Conservation (phyloP, 495 filamentous ascomycete genomes). For the Aspergillus nidulans region DNA sequence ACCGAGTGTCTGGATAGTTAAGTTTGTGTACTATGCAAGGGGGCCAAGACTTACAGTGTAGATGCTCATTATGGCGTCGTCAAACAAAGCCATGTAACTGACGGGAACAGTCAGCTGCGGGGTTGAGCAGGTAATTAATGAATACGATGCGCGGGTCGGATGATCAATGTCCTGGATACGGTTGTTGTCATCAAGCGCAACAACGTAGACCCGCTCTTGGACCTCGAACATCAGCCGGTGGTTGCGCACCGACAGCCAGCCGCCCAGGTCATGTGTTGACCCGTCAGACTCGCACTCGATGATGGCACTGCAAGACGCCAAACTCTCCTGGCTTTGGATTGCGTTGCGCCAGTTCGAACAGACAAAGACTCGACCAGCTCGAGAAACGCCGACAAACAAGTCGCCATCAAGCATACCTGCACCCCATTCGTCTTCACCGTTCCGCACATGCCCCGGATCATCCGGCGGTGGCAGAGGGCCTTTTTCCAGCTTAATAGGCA, state of each 20-base stretch:
- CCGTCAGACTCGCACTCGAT: slow-evolving; percentile 38
- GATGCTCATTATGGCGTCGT: slow-evolving; percentile 39
- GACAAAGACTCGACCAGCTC: slow-evolving; percentile 35
- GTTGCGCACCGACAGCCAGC: slow-evolving; percentile 38
- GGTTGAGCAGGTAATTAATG: slow-evolving; percentile 31
- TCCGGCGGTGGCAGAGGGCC: slow-evolving; percentile 26
- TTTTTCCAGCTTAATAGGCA: slow-evolving; percentile 22
- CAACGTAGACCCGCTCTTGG: slow-evolving; percentile 34
- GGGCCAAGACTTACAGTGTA: slow-evolving; percentile 27
- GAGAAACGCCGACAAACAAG: slow-evolving; percentile 37
- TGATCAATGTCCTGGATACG: slow-evolving; percentile 23
- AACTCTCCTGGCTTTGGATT: slow-evolving; percentile 17
- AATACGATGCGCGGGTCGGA: slow-evolving; percentile 30
- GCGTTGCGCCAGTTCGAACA: slow-evolving; percentile 39
- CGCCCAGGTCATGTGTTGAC: slow-evolving; percentile 32
- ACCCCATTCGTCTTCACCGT: slow-evolving; percentile 37
- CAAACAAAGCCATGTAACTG: slow-evolving; percentile 37
- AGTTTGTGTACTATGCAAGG: slow-evolving; percentile 1
- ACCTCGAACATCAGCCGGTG: slow-evolving; percentile 41
- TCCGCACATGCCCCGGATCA: slow-evolving; percentile 25
- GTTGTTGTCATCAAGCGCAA: slow-evolving; percentile 32
- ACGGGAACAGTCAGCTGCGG: slow-evolving; percentile 35
- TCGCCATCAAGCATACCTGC: slow-evolving; percentile 34
- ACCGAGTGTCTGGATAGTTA: slow-evolving; percentile 28
- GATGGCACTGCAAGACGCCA: slow-evolving; percentile 23